Evolutionary conservation across 1,284 basidiomycete species (phyloP).

Genomic region (Fomitiporia mediterranea): DNA sequence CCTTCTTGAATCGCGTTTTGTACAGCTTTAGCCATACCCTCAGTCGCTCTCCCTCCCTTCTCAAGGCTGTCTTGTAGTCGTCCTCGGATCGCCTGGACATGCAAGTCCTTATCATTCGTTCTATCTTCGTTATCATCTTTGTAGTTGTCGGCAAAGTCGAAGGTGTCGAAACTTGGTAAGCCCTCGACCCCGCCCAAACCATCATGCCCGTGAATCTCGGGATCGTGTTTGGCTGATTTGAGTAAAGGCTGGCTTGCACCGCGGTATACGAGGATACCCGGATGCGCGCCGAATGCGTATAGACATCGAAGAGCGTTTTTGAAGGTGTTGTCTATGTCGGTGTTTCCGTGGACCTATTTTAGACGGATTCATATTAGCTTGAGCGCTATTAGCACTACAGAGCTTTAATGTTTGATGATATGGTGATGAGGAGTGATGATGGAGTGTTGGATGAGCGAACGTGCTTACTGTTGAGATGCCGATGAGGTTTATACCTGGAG

Average conservation of each 20-base stretch:
- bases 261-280: constrained; percentile 54
- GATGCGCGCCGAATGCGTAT: constrained; percentile 59
- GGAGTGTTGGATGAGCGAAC: neutral
- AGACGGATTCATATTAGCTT: no score
- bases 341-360: constrained; percentile 77
- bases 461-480: constrained; percentile 72
- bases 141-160: no score
- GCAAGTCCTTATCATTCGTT: neutral
- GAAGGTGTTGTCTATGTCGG: constrained; percentile 55
- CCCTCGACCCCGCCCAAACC: constrained; percentile 80
- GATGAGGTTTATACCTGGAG: constrained; percentile 56
- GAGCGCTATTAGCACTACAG: no score
- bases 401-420: neutral
- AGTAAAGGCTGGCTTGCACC: constrained; percentile 66
- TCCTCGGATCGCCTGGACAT: constrained; percentile 36
- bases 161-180: constrained; percentile 46
- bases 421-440: neutral
- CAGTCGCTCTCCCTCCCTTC: constrained; percentile 44
- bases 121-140: no score
- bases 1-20: constrained; percentile 51
- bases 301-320: constrained; percentile 72
- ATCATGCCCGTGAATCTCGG: constrained; percentile 76
- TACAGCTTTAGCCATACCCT: constrained; percentile 61
- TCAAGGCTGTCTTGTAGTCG: constrained; percentile 35
- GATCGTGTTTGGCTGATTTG: constrained; percentile 43